A percentile compares a stretch with the other conserved stretches of the same genome.
Evolutionary conservation across 208 protist species (phyloP).

Genomic region (Wallacemonas sp.): DNA sequence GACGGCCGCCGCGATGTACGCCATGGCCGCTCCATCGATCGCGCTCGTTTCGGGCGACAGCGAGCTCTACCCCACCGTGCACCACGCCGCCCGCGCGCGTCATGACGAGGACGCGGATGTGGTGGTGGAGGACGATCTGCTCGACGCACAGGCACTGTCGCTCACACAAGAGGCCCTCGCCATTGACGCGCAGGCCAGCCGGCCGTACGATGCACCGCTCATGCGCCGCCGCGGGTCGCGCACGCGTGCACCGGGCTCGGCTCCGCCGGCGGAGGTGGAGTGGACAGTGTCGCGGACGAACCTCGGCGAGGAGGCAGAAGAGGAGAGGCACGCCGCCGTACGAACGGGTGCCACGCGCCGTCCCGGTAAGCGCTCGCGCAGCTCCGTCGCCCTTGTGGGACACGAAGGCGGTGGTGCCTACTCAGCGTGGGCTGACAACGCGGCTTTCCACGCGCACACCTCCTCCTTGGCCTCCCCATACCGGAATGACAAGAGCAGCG

Average conservation of each 20-base stretch:
- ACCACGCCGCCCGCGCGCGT: background rate
- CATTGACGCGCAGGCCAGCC: background rate
- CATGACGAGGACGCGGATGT: constrained; percentile 17
- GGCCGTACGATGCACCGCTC: background rate
- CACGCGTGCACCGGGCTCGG: no score
- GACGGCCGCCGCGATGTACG: background rate
- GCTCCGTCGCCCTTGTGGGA: constrained; percentile 13
- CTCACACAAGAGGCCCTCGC: constrained; percentile 6
- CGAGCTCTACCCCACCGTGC: background rate
- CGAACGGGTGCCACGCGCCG: no score
- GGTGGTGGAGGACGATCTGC: no score
- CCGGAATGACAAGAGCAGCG: background rate
- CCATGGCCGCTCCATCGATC: background rate
- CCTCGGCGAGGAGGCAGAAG: constrained; percentile 1
- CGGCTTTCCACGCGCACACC: background rate
- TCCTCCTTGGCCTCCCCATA: background rate
- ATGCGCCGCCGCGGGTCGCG: background rate
- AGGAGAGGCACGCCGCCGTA: no score
- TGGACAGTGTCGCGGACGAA: background rate
- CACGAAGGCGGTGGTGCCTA: background rate
- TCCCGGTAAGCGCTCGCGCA: background rate
- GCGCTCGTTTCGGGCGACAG: constrained; percentile 11
- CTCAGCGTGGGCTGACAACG: background rate
- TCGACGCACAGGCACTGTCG: no score
- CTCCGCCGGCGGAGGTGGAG: background rate